Percentiles rank a stretch among this genome's conserved stretches.
Evolutionary conservation across 129 eudicot genomes (phyloP).

Genomic region (Escallonia herrerae): DNA sequence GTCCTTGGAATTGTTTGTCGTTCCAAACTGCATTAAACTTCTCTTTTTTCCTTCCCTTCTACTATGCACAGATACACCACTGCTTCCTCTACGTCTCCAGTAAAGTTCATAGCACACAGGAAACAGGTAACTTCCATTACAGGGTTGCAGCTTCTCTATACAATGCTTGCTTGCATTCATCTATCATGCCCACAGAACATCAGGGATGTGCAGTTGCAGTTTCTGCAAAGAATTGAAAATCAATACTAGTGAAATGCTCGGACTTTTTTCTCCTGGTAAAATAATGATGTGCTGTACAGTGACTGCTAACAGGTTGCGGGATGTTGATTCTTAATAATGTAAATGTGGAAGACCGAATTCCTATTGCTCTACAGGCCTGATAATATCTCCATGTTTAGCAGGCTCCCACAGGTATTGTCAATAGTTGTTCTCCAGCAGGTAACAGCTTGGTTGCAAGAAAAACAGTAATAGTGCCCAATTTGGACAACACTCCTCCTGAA

Average conservation of each 20-base stretch:
- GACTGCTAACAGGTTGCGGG: not conserved
- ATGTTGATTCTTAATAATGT: not conserved
- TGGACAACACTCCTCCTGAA: not conserved
- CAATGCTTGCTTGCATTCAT: not conserved
- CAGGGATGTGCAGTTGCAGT: not conserved
- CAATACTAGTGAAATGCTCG: not conserved
- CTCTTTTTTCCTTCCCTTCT: not conserved
- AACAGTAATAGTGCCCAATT: slow-evolving; percentile 6
- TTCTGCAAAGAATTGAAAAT: not conserved
- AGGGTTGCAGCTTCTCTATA: too few relatives aligned
- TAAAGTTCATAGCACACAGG: not conserved
- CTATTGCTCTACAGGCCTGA: not conserved
- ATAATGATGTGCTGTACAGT: not conserved
- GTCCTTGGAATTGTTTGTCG: too few relatives aligned
- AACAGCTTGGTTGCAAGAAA: slow-evolving; percentile 6
- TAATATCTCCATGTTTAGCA: slow-evolving; percentile 4
- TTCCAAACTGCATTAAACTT: not conserved
- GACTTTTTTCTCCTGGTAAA: not conserved
- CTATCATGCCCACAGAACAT: not conserved
- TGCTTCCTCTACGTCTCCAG: slow-evolving; percentile 9
- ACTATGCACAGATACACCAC: slow-evolving; percentile 10
- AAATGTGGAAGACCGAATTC: not conserved
- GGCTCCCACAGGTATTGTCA: slow-evolving; percentile 14
- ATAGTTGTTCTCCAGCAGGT: slow-evolving; percentile 15
- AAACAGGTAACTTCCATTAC: not conserved